Percentiles rank a stretch among this genome's conserved stretches.
These are phyloP conservation scores for Picea glauca DNA, from an alignment of 75 land plant genomes.

Conservation along the genomic window DNA sequence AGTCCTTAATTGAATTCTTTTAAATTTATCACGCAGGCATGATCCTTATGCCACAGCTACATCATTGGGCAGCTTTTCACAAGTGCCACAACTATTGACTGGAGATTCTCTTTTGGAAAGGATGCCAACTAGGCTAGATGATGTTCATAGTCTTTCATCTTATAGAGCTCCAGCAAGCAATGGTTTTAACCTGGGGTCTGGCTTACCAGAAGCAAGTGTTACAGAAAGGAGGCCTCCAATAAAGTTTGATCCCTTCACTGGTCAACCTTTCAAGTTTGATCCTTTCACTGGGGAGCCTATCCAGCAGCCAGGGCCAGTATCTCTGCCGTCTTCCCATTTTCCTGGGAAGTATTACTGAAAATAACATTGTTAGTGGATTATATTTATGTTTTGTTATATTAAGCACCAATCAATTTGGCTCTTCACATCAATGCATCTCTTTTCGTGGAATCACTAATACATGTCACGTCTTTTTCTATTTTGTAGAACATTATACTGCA, in stretches of 20 bases:
- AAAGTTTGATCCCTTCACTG: conserved; percentile 38
- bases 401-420: neutral
- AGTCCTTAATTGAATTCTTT: neutral
- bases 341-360: conserved; percentile 9
- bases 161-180: conserved; percentile 6
- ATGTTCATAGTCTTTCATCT: conserved; percentile 4
- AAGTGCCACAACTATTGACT: neutral
- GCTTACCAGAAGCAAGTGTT: neutral
- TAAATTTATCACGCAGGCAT: neutral
- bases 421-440: neutral
- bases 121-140: neutral
- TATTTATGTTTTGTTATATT: neutral
- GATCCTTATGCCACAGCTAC: conserved; percentile 4
- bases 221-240: conserved; percentile 13
- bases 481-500: too few relatives aligned
- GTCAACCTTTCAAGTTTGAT: conserved; percentile 33
- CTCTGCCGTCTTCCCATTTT: neutral
- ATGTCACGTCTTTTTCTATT: too few relatives aligned
- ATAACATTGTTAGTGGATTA: neutral
- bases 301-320: conserved; percentile 4
- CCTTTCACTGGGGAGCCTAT: conserved; percentile 40
- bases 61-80: neutral
- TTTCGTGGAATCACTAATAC: too few relatives aligned
- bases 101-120: neutral
- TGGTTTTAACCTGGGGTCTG: neutral